Percentiles rank a stretch among this genome's conserved stretches.
Conservation (phyloP, 106 monocot species). For the Dendrobium chrysotoxum region DNA sequence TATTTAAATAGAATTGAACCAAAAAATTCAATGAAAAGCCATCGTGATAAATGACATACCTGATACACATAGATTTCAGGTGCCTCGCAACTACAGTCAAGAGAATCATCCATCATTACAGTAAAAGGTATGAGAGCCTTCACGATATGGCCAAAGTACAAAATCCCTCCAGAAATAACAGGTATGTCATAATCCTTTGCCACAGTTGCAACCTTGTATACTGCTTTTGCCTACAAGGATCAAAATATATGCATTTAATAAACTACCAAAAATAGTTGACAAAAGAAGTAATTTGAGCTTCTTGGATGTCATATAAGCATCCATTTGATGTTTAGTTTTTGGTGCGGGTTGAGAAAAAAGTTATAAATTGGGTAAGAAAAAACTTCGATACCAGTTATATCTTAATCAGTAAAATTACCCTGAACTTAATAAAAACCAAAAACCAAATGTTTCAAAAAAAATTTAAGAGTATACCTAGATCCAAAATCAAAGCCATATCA, state of each 20-base stretch:
- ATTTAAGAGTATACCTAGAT: neutral
- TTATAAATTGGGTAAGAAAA: neutral
- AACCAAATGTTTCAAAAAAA: neutral
- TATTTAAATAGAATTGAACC: neutral
- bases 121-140: conserved; percentile 83
- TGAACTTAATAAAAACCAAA: neutral
- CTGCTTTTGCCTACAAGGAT: conserved; percentile 69
- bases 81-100: conserved; percentile 84
- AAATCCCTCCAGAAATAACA: conserved; percentile 91
- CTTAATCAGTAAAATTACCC: neutral
- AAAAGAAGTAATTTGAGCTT: neutral
- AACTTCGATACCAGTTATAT: neutral
- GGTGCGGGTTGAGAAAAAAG: neutral
- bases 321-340: neutral
- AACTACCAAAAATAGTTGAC: neutral
- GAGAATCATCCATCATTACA: conserved; percentile 91
- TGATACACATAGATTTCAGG: conserved; percentile 69
- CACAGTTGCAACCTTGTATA: conserved; percentile 81
- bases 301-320: neutral
- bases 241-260: conserved; percentile 1
- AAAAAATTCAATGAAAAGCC: neutral
- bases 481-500: neutral
- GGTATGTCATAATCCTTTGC: conserved; percentile 67
- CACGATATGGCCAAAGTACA: conserved; percentile 93
- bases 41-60: conserved; percentile 30